Conservation (phyloP, 2,329 filamentous ascomycete species). For the Pseudopithomyces maydicus region DNA sequence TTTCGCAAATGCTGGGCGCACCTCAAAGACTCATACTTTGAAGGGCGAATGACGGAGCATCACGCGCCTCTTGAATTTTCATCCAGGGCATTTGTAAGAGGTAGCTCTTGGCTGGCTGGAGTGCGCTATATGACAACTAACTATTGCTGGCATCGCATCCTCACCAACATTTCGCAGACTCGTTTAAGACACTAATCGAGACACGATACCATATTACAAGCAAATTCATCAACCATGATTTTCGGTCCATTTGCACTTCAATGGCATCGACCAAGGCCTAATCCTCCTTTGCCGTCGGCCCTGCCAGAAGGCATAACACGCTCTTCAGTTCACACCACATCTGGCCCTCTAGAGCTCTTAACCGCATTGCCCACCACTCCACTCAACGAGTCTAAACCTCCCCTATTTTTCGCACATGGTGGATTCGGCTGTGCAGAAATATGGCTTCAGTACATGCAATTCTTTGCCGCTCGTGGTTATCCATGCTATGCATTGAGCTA, state of each 20-base stretch:
- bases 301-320: slow-evolving; percentile 52
- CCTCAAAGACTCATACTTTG: neutral
- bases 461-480: slow-evolving; percentile 51
- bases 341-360: slow-evolving; percentile 57
- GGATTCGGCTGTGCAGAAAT: slow-evolving; percentile 60
- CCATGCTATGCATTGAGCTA: slow-evolving; percentile 60
- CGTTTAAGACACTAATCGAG: neutral
- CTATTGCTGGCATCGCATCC: too few species aligned
- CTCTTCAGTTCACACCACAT: slow-evolving; percentile 51
- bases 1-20: neutral
- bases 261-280: slow-evolving; percentile 31
- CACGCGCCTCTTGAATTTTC: neutral
- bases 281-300: slow-evolving; percentile 27
- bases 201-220: neutral
- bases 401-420: slow-evolving; percentile 60
- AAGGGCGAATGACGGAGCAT: neutral
- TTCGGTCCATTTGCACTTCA: slow-evolving; percentile 37
- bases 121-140: neutral
- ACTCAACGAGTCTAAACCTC: slow-evolving; percentile 24
- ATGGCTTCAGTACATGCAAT: slow-evolving; percentile 59
- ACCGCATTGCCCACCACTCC: slow-evolving; percentile 41
- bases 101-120: neutral
- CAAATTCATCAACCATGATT: slow-evolving; percentile 16
- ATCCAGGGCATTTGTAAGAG: neutral
- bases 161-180: neutral